phyloP scores from a whole-genome alignment of 225 moss, liverwort and hornwort genomes.

The Climacium dendroides region DNA sequence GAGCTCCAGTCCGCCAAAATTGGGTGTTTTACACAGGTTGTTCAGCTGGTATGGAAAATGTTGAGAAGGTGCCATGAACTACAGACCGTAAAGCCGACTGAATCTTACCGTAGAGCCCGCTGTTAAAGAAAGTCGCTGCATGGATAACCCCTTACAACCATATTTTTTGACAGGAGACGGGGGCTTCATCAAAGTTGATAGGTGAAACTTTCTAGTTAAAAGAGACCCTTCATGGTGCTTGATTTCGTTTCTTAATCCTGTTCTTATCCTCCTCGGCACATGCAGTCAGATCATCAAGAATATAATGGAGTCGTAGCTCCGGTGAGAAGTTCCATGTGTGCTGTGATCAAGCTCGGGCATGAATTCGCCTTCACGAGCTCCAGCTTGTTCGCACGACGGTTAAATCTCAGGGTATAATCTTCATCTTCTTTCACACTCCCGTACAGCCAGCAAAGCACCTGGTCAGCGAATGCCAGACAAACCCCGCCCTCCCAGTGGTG shows the following conservation, averaged over 20 bases:
- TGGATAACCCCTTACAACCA: not conserved
- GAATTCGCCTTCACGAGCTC: slow-evolving; percentile 52
- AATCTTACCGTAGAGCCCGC: not conserved
- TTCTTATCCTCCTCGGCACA: not conserved
- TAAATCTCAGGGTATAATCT: slow-evolving; percentile 42
- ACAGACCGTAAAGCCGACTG: not conserved
- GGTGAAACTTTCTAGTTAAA: not conserved
- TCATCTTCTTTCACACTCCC: slow-evolving; percentile 95
- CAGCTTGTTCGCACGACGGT: slow-evolving; percentile 35
- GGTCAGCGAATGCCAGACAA: slow-evolving; percentile 88
- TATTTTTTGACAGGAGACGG: not conserved
- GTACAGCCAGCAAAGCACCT: slow-evolving; percentile 98
- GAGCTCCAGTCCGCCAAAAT: slow-evolving; percentile 21
- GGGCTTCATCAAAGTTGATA: not conserved
- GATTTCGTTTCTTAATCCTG: not conserved
- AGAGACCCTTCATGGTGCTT: not conserved
- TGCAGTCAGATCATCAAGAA: not conserved
- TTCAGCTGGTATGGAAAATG: not conserved
- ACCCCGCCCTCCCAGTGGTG: slow-evolving; percentile 95
- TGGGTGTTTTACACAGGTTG: slow-evolving; percentile 6
- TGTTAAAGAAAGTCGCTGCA: not conserved
- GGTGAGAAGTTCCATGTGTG: slow-evolving; percentile 41
- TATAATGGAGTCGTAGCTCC: not conserved
- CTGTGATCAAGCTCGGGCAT: slow-evolving; percentile 32
- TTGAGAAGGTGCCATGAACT: not conserved